Evolutionary conservation across 768 basidiomycete species (phyloP), one percentile per base, ranked within the genome.

Genomic region (Obba rivulosa): DNA sequence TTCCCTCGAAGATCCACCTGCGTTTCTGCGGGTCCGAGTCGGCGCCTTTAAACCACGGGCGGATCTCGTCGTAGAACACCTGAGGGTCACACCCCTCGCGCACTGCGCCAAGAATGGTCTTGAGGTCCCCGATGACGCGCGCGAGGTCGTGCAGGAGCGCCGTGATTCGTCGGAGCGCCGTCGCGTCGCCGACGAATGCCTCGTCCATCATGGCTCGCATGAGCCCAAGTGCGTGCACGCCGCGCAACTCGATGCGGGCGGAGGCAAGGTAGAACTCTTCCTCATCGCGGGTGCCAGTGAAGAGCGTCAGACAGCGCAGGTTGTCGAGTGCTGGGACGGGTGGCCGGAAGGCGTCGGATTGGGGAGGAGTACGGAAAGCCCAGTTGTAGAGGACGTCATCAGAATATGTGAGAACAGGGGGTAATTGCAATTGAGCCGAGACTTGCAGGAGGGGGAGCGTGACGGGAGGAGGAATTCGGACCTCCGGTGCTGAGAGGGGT

Each of bases 351-450:
- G 38, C n/a, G 34, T 42, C 23, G 3, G 55, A 41, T 35, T 50
- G 23, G n/a, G 58, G 50, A 13, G 54, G 49, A 7, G n/a, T 41
- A 39, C 60, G 65, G 51, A 61, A 62, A 4, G 58, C 62, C 84
- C 86, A 89, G 63, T 95, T 95, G 68, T 92, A 96, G 22, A 96
- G 76, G 8, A 96, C 92, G 23, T 85, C 85, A 62, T 95, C 92
- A 9, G 92, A 85, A 62, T 92, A 96, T 3, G 92, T 96, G 49
- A 92, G 74, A 35, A 95, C 72, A 0, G 94, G 92, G 0, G 94
- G 93, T 1, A 96, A 69, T 46, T 87, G 81, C 9, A 96, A 79
- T 39, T 83, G 69, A 0, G 71, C 63, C 20, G 80, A 87, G 14
- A 92, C 76, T 48, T 80, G 74, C 17, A 92, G 73, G 28, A 92